These are phyloP conservation scores for Arthrobotrys sinensis DNA, from an alignment of 2,329 filamentous ascomycete species.

Conservation along the genomic window DNA sequence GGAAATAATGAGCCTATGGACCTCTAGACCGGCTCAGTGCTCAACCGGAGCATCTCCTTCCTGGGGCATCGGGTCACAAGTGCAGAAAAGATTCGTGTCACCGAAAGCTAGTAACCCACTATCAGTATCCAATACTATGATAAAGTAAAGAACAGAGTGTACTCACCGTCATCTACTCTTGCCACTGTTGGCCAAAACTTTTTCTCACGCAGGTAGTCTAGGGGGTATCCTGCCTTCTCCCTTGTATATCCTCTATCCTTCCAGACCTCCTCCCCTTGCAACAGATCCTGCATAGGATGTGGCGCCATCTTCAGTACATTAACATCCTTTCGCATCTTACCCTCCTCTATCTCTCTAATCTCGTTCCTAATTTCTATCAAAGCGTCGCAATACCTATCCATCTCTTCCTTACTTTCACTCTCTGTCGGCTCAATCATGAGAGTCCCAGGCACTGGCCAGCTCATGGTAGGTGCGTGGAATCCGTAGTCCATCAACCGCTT, in stretches of 20 bases:
- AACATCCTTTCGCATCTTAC: slow-evolving; percentile 79
- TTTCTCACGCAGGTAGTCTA: slow-evolving; percentile 88
- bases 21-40: slow-evolving; percentile 19
- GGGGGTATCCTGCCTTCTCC: slow-evolving; percentile 87
- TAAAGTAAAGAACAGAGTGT: slow-evolving; percentile 6
- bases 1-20: not conserved
- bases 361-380: slow-evolving; percentile 88
- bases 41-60: slow-evolving; percentile 64
- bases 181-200: slow-evolving; percentile 97
- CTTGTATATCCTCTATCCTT: slow-evolving; percentile 80
- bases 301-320: slow-evolving; percentile 93
- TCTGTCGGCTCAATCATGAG: slow-evolving; percentile 99
- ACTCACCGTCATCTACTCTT: slow-evolving; percentile 87
- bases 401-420: slow-evolving; percentile 90
- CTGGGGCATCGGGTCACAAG: slow-evolving; percentile 84
- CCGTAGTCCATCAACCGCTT: slow-evolving; percentile 98
- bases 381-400: slow-evolving; percentile 93
- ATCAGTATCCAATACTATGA: slow-evolving; percentile 62
- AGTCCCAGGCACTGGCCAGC: slow-evolving; percentile 93
- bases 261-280: slow-evolving; percentile 78
- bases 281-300: slow-evolving; percentile 85
- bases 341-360: slow-evolving; percentile 86
- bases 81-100: slow-evolving; percentile 94
- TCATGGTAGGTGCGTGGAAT: slow-evolving; percentile 98
- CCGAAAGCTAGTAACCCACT: slow-evolving; percentile 77